These are phyloP conservation scores for Saccharomycopsis selenospora DNA, from an alignment of 805 yeast species.

Conservation along the genomic window DNA sequence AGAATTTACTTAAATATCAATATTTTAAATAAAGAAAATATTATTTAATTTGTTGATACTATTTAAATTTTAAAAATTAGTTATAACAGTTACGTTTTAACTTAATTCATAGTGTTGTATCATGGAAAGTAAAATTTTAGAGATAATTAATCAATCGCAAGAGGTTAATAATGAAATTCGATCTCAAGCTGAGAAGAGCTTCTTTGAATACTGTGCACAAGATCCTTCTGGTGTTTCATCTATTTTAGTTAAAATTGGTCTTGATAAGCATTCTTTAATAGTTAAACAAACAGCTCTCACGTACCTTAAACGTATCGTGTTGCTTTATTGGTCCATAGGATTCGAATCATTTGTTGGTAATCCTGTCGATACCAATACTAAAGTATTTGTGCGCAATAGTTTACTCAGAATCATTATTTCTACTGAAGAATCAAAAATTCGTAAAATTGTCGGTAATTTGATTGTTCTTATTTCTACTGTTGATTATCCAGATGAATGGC, in stretches of 20 bases:
- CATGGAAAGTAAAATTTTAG: slow-evolving; percentile 15
- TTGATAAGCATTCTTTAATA: slow-evolving; percentile 25
- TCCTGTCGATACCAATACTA: slow-evolving; percentile 47
- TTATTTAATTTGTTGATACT: too few species aligned
- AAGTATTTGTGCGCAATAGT: slow-evolving; percentile 41
- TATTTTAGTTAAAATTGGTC: slow-evolving; percentile 35
- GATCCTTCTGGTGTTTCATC: slow-evolving; percentile 45
- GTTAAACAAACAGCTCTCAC: slow-evolving; percentile 58
- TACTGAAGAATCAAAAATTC: slow-evolving; percentile 48
- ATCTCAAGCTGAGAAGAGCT: slow-evolving; percentile 43
- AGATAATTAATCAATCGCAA: slow-evolving; percentile 29
- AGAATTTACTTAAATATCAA: too few species aligned
- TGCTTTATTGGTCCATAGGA: slow-evolving; percentile 76
- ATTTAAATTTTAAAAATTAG: too few species aligned
- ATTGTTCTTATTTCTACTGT: slow-evolving; percentile 79
- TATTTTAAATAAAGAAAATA: too few species aligned
- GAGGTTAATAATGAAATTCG: slow-evolving; percentile 47
- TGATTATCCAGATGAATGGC: slow-evolving; percentile 97
- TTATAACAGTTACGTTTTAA: too few species aligned
- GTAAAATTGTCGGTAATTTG: slow-evolving; percentile 62
- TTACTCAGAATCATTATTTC: slow-evolving; percentile 43
- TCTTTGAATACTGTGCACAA: slow-evolving; percentile 34
- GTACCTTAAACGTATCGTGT: slow-evolving; percentile 60
- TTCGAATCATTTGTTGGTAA: slow-evolving; percentile 69
- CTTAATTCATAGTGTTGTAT: too few species aligned